Evolutionary conservation across 345 rosid species (phyloP).

Genomic region (Lepidium didymum): DNA sequence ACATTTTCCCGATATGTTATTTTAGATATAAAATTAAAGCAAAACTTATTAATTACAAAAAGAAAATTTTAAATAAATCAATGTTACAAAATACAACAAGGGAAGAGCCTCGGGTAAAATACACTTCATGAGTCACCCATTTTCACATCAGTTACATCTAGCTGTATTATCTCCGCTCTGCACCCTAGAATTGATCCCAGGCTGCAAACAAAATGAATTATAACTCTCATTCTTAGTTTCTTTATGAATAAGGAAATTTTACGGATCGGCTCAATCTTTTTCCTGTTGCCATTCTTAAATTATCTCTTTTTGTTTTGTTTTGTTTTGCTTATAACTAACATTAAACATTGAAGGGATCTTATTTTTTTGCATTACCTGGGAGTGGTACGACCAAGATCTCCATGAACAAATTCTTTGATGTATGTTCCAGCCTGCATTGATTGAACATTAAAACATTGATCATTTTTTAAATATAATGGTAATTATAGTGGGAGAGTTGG

Average conservation of each 20-base stretch:
- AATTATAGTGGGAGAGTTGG: neutral
- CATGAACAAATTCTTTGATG: slow-evolving; percentile 95
- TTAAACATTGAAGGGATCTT: neutral
- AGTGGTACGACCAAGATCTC: slow-evolving; percentile 89
- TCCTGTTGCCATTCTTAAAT: neutral
- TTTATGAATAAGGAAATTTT: neutral
- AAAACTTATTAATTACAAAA: neutral
- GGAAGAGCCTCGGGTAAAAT: neutral
- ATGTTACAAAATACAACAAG: neutral
- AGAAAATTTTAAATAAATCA: neutral
- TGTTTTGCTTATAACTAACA: neutral
- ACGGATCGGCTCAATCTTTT: neutral
- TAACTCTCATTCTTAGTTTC: neutral
- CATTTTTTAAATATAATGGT: neutral
- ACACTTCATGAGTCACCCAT: slow-evolving; percentile 59
- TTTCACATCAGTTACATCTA: slow-evolving; percentile 87
- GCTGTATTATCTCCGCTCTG: slow-evolving; percentile 87
- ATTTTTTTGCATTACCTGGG: slow-evolving; percentile 52
- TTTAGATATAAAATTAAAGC: neutral
- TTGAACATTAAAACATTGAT: neutral
- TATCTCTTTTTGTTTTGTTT: neutral
- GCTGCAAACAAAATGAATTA: slow-evolving; percentile 36
- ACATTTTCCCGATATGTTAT: too few species aligned
- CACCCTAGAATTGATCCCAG: slow-evolving; percentile 77
- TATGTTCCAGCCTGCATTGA: slow-evolving; percentile 86